Percentiles rank a stretch among this genome's conserved stretches.
Evolutionary conservation across 768 basidiomycete species (phyloP).

Genomic region (Lactarius sanguifluus): DNA sequence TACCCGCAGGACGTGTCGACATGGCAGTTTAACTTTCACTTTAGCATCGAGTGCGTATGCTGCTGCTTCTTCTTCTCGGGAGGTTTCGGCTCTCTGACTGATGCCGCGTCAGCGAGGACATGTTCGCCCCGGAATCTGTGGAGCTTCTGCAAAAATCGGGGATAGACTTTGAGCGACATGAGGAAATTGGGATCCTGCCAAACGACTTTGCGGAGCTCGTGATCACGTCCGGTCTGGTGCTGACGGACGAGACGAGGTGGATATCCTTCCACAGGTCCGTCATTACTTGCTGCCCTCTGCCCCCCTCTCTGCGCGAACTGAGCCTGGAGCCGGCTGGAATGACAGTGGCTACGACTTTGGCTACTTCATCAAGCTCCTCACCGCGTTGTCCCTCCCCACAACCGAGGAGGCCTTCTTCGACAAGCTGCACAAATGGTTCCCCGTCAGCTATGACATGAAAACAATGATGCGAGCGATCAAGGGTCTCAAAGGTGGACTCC

Average conservation of each 20-base stretch:
- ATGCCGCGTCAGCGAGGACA: slow-evolving; percentile 72
- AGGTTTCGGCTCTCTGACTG: neutral
- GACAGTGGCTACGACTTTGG: slow-evolving; percentile 97
- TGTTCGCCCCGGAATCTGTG: slow-evolving; percentile 98
- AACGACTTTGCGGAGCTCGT: slow-evolving; percentile 96
- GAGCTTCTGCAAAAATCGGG: slow-evolving; percentile 94
- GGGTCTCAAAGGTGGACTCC: slow-evolving; percentile 79
- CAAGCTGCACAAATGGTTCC: slow-evolving; percentile 88
- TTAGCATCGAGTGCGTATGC: slow-evolving; percentile 75
- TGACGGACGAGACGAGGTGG: slow-evolving; percentile 89
- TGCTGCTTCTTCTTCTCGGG: neutral
- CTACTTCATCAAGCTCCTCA: slow-evolving; percentile 93
- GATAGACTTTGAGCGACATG: slow-evolving; percentile 91
- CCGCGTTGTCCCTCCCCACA: slow-evolving; percentile 80
- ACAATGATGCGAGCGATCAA: slow-evolving; percentile 90
- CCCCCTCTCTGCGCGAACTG: slow-evolving; percentile 9
- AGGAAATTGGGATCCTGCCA: slow-evolving; percentile 87
- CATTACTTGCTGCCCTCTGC: slow-evolving; percentile 7
- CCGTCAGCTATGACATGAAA: slow-evolving; percentile 96
- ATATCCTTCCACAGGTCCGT: slow-evolving; percentile 96
- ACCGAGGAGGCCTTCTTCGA: slow-evolving; percentile 91
- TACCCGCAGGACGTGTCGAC: slow-evolving; percentile 87
- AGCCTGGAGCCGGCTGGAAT: neutral
- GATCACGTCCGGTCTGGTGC: slow-evolving; percentile 93
- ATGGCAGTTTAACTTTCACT: slow-evolving; percentile 99